These are phyloP conservation scores for Cucurbita maxima DNA, from an alignment of 306 rosid species.

Conservation along the genomic window DNA sequence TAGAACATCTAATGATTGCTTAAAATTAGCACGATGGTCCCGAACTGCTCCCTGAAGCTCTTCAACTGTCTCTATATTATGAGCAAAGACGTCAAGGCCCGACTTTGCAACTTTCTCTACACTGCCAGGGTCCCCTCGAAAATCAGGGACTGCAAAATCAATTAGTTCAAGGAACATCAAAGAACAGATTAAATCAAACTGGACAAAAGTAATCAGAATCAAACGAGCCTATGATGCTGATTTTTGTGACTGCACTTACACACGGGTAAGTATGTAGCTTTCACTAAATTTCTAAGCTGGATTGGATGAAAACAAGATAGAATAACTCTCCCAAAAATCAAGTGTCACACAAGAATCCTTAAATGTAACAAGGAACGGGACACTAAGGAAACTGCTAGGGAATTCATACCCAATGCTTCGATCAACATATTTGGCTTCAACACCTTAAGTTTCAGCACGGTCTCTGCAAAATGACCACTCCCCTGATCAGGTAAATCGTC, in stretches of 20 bases:
- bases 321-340: not conserved
- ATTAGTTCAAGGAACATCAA: conserved; percentile 7
- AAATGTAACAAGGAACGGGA: not conserved
- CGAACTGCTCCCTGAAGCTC: conserved; percentile 83
- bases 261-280: not conserved
- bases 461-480: conserved; percentile 88
- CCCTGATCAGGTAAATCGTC: conserved; percentile 97
- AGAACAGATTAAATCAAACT: not conserved
- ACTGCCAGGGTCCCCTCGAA: conserved; percentile 67
- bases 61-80: conserved; percentile 95
- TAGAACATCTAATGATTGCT: conserved; percentile 83
- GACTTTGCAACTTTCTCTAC: conserved; percentile 78
- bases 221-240: not conserved
- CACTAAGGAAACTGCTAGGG: not conserved
- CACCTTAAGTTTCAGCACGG: conserved; percentile 72
- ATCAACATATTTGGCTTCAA: conserved; percentile 86
- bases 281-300: not conserved
- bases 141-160: conserved; percentile 72
- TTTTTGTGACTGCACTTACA: not conserved
- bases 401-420: conserved; percentile 70
- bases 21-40: conserved; percentile 88
- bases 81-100: conserved; percentile 93
- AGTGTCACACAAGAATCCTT: not conserved
- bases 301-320: not conserved
- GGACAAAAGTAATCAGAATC: not conserved